Evolutionary conservation across 176 grass and related monocot species (phyloP).

Genomic region (Carex scoparia): DNA sequence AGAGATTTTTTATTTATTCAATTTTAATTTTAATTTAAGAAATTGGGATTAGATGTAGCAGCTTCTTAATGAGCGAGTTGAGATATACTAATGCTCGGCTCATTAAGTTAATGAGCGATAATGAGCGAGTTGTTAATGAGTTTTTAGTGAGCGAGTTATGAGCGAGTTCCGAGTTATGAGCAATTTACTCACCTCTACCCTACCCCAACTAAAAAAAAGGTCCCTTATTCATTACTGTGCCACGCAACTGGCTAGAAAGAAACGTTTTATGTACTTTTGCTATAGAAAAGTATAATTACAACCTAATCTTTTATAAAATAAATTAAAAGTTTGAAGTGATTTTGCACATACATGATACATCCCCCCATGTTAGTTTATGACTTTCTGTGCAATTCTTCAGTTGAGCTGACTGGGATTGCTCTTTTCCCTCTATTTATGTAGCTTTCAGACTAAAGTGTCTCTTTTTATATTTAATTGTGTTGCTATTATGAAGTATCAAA

Average conservation of each 20-base stretch:
- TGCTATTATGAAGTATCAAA: background rate
- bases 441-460: background rate
- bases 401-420: background rate
- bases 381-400: background rate
- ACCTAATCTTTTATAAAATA: background rate
- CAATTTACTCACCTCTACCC: no score
- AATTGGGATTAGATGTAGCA: no score
- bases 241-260: background rate
- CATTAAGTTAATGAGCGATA: no score
- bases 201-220: background rate
- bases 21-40: no score
- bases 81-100: no score
- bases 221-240: background rate
- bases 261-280: background rate
- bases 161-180: no score
- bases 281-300: background rate
- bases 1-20: no score
- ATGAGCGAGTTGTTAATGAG: no score
- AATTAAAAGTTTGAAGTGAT: background rate
- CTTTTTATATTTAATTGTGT: conserved; percentile 5
- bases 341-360: background rate
- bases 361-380: background rate
- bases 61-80: no score
- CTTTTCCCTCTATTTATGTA: background rate
- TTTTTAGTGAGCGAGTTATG: no score